These are phyloP conservation scores for Pistacia integerrima DNA, from an alignment of 345 rosid genomes.

Conservation along the genomic window DNA sequence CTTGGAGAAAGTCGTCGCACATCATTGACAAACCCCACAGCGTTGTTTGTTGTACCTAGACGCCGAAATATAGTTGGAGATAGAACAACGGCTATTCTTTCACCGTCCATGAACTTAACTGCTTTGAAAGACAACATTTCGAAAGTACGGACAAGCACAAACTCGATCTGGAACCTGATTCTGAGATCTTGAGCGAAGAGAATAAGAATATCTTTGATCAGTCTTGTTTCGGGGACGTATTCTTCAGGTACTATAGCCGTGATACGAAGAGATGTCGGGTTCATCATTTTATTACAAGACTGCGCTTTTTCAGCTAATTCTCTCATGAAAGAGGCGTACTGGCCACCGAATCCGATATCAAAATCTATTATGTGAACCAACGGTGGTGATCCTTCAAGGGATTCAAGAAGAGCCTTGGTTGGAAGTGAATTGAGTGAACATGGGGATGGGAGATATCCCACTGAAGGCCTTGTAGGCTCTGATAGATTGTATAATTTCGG, in stretches of 20 bases:
- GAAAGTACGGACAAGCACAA: constrained; percentile 63
- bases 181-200: constrained; percentile 85
- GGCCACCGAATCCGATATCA: constrained; percentile 91
- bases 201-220: constrained; percentile 70
- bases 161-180: constrained; percentile 73
- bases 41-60: constrained; percentile 40
- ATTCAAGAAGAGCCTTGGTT: constrained; percentile 60
- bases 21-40: constrained; percentile 50
- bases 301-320: constrained; percentile 64
- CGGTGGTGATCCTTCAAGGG: constrained; percentile 53
- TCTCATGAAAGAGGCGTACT: constrained; percentile 85
- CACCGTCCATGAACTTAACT: constrained; percentile 69
- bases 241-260: constrained; percentile 86
- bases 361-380: constrained; percentile 86
- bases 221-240: constrained; percentile 58
- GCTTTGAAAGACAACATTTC: constrained; percentile 78
- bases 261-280: constrained; percentile 57
- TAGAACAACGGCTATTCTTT: constrained; percentile 55
- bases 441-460: no score
- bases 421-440: no score
- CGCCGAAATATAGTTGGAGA: constrained; percentile 72
- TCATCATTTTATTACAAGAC: constrained; percentile 23
- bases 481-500: constrained; percentile 36
- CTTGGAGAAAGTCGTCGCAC: constrained; percentile 58
- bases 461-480: no score